Base-by-base conservation (phyloP, 441 rosid species). In the Pelargonium exstipulatum region DNA sequence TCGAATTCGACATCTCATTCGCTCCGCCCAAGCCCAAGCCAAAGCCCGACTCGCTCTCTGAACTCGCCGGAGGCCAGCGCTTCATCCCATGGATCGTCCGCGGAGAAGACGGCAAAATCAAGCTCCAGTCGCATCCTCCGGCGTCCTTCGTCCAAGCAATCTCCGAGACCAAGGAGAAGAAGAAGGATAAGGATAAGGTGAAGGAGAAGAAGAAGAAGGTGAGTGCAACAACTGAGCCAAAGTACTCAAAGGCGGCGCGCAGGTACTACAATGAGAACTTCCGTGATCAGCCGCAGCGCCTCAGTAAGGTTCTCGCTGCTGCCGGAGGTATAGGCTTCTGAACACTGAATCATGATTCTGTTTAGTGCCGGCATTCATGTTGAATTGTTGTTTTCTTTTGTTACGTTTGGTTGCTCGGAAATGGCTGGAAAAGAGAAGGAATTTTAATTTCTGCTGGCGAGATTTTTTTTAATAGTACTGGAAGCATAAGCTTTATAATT, bases 11-110 rank as follows among this genome's bases (percentile, higher is more conserved):
- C 83, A 89, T 92, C 82, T 71, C 88, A 48, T 92, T 92, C 71
- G 95, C 96, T 5, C 92, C 96, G 71, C 80, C 90, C 0, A 86
- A 79, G 70, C 89, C 88, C 76, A 81, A 76, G 55, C 83, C 80
- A n/a, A 45, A 24, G 62, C 73, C 69, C 16, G 40, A 16, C 55
- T 60, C 76, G 14, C 64, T 72, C 7, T 66, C 69, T 16, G 46
- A 58, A 3, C 43, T 58, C 22, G 71, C 64, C 29, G 45, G n/a
- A 46, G 71, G 77, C 14, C 91, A 90, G 79, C 78, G 86, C 0
- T 76, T 82, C 85, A 85, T 92, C 74, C 98, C 98, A 18, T 90
- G 96, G 96, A 90, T 91, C 53, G 84, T 88, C 51, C 97, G 97
- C 40, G 90, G 95, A 16, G 96, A 88, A 64, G 93, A 89, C 71